Evolutionary conservation across 768 basidiomycete species (phyloP), one percentile per base, ranked within the genome.

Genomic region (Serendipita sp.): DNA sequence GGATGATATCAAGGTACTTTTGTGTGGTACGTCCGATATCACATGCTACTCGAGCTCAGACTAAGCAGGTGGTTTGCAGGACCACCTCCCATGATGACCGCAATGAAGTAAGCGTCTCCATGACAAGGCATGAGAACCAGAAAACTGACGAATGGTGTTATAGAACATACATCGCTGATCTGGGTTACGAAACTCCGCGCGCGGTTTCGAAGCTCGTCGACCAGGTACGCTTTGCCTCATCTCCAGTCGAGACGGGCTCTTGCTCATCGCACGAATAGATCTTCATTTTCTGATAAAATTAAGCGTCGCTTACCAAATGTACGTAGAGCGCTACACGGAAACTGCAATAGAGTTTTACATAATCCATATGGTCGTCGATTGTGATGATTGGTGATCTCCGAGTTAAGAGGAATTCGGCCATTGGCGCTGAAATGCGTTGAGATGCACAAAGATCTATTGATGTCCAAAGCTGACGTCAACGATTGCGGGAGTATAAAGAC

Each of bases 171-270:
- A 81, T 99, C 22, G 85, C 82, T 30, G 88, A 86, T 61, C 82
- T 99, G 70, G 84, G 82, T 67, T 96, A 91, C 76, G 86, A 90
- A 44, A 82, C 84, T 28, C 91, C 96, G 3, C 82, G 88, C 66
- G 83, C 90, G 4, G 80, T 96, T 74, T 92, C 88, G 82, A 99
- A 98, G 77, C 82, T 94, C 51, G 85, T 81, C 61, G 94, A 97
- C 72, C 82, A 90, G 81, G 89, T 86, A 70, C 50, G 67, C n/a
- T 53, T 53, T 5, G 5, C 28, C n/a, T 5, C n/a, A 3, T 53
- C 22, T 38, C 17, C n/a, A 28, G n/a, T 31, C n/a, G 11, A 42
- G 24, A 28, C 5, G 24, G 24, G 44, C n/a, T 24, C 53, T 34
- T 7, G 26, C 70, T 72, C 28, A 72, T 62, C 24, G 0, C n/a